Evolutionary conservation across 1,284 basidiomycete genomes (phyloP).

Genomic region (Stereum hirsutum): DNA sequence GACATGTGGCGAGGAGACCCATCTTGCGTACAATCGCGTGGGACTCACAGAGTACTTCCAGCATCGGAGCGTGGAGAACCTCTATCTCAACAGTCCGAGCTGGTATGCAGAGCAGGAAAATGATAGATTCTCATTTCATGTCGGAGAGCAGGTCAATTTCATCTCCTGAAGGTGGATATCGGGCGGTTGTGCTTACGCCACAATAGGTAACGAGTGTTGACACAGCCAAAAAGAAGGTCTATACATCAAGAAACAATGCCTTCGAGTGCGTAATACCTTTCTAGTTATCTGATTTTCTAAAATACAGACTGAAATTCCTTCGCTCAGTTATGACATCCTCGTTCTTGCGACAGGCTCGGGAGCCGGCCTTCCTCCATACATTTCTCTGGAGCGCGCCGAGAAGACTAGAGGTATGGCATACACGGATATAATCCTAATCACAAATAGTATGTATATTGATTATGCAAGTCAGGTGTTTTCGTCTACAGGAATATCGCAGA

Average conservation of each 20-base stretch:
- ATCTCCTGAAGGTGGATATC: no score
- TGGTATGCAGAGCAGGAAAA: conserved; percentile 2
- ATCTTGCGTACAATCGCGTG: conserved; percentile 3
- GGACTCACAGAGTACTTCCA: conserved; percentile 2
- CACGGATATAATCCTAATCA: no score
- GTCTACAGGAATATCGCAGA: not conserved
- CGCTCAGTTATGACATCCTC: not conserved
- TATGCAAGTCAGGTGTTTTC: no score
- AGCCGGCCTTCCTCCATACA: not conserved
- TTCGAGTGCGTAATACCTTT: no score
- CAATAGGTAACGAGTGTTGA: no score
- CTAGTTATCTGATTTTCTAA: no score
- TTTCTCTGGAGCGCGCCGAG: not conserved
- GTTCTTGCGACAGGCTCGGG: not conserved
- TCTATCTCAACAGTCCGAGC: not conserved
- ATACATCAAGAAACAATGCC: no score
- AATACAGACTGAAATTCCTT: no score
- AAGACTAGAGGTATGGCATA: no score
- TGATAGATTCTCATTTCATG: not conserved
- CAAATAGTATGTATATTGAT: not conserved
- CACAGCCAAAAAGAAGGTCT: no score
- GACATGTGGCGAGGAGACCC: not conserved
- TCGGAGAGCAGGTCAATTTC: not conserved
- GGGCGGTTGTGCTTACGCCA: no score
- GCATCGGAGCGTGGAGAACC: conserved; percentile 1